phyloP scores from a whole-genome alignment of 2,329 filamentous ascomycete species.

The Blastomyces percursus region DNA sequence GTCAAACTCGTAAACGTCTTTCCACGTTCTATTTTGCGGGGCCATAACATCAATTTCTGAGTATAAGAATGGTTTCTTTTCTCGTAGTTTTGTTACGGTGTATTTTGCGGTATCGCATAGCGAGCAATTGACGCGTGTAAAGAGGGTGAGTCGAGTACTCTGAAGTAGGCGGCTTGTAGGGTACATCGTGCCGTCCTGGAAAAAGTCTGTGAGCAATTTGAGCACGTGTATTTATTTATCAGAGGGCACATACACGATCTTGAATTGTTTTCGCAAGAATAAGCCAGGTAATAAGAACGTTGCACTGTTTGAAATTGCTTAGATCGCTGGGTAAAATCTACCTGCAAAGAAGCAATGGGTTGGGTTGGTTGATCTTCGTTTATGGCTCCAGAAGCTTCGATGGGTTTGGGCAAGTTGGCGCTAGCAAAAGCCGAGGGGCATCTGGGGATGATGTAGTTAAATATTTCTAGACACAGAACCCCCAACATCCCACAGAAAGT shows the following conservation, averaged over 20 bases:
- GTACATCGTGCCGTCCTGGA: constrained; percentile 6
- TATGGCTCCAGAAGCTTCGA: constrained; percentile 14
- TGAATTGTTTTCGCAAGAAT: background rate
- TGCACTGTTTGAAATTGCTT: background rate
- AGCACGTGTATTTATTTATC: background rate
- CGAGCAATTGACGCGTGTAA: constrained; percentile 49
- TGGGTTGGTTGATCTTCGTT: background rate
- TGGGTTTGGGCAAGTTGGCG: background rate
- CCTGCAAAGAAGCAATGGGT: too few relatives aligned
- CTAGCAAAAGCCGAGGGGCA: background rate
- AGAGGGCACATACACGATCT: background rate
- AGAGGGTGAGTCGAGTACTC: constrained; percentile 44
- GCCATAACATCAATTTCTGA: constrained; percentile 50
- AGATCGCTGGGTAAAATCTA: background rate
- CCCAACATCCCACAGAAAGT: background rate
- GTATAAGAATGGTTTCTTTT: constrained; percentile 45
- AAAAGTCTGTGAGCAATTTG: background rate
- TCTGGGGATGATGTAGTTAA: background rate
- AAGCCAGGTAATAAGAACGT: background rate
- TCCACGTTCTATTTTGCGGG: constrained; percentile 45
- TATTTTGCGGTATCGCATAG: constrained; percentile 52
- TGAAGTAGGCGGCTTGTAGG: constrained; percentile 21
- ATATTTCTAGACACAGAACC: background rate
- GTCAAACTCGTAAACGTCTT: constrained; percentile 51
- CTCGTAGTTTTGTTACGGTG: constrained; percentile 43